Evolutionary conservation across 2,329 filamentous ascomycete species (phyloP).

Genomic region (Stachybotrys chartarum): DNA sequence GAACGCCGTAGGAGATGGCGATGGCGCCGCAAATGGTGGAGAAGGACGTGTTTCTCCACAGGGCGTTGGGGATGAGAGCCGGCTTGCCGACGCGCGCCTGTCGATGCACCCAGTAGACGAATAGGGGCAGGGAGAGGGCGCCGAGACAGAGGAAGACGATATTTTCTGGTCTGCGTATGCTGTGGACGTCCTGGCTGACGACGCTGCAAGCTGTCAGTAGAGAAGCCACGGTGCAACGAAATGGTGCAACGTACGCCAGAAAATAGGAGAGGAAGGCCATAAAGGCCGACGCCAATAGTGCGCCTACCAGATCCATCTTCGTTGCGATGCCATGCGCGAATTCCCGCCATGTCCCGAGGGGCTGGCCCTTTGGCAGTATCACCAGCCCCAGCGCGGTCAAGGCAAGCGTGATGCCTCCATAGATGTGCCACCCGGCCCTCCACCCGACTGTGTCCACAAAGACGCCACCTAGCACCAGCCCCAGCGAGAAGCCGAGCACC

Average conservation of each 20-base stretch:
- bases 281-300: constrained; percentile 35
- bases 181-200: constrained; percentile 28
- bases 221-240: not conserved
- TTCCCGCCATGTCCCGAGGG: constrained; percentile 11
- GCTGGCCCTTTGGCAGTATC: constrained; percentile 20
- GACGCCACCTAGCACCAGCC: constrained; percentile 41
- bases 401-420: constrained; percentile 24
- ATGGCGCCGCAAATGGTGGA: constrained; percentile 46
- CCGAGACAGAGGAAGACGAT: constrained; percentile 39
- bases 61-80: constrained; percentile 53
- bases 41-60: constrained; percentile 54
- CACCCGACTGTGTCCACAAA: constrained; percentile 39
- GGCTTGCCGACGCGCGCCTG: constrained; percentile 37
- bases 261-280: constrained; percentile 44
- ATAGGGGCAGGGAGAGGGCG: constrained; percentile 34
- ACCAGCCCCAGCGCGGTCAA: constrained; percentile 27
- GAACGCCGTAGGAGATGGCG: constrained; percentile 34
- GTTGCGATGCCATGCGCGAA: constrained; percentile 13
- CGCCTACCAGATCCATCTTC: constrained; percentile 49
- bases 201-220: constrained; percentile 10
- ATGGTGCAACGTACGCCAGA: constrained; percentile 35
- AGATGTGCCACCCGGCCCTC: constrained; percentile 38
- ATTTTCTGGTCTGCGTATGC: constrained; percentile 33
- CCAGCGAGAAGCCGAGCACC: constrained; percentile 41
- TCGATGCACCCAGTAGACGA: constrained; percentile 46